Conservation (phyloP, 306 rosid genomes). For the Lathyrus tuberosus region DNA sequence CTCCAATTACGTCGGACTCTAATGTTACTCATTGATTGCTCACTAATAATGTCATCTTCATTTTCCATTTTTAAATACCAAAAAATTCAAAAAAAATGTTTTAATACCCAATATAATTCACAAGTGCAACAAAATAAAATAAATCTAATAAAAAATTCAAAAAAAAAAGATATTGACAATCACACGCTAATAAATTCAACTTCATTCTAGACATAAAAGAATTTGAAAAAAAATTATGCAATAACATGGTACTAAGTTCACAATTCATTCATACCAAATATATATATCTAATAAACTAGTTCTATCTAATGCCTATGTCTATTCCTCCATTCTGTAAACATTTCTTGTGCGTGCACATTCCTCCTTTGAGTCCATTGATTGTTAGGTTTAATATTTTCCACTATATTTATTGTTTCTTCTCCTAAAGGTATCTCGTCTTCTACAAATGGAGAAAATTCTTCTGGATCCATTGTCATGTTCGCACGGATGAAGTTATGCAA, state of each 20-base stretch:
- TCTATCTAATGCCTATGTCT: not conserved
- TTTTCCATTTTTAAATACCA: not conserved
- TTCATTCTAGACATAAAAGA: not conserved
- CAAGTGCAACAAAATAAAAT: not conserved
- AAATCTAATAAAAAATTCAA: not conserved
- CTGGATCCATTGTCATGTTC: not conserved
- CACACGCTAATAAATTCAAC: not conserved
- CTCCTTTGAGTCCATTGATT: not conserved
- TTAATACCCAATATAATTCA: not conserved
- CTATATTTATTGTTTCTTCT: not conserved
- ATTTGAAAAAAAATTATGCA: not conserved
- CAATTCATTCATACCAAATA: too few relatives aligned
- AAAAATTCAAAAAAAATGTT: not conserved
- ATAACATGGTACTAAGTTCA: not conserved
- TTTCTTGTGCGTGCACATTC: not conserved
- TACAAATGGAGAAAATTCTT: not conserved
- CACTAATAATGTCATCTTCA: not conserved
- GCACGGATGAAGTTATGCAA: not conserved
- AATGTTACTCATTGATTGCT: not conserved
- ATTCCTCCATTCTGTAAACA: not conserved
- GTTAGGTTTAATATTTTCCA: not conserved
- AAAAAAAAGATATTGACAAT: not conserved
- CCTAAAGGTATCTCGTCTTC: not conserved
- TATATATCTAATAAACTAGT: too few relatives aligned
- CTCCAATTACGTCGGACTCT: not conserved